Base-by-base conservation (phyloP, 768 basidiomycete species). In the Termitomyces sp. region DNA sequence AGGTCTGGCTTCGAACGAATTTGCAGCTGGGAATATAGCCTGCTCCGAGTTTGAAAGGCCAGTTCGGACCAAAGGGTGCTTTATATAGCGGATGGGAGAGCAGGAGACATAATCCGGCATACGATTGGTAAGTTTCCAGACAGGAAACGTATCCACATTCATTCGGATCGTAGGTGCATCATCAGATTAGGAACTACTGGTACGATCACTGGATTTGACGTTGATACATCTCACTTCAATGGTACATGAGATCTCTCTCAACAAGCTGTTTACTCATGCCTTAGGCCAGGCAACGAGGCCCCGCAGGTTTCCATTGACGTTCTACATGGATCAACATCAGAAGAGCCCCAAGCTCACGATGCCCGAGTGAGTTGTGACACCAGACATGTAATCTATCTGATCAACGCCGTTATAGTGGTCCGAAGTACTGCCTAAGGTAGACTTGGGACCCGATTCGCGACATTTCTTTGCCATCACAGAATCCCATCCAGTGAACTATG, bases 61-160 rank as follows among this genome's bases (percentile, higher is more conserved):
- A 94, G 63, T 99, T 94, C 64, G 96, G 96, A 7, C 91, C 94
- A 3, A 96, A 94, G 42, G 97, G 97, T 23, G 96, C 96, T 0
- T 72, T 98, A 23, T 98, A 80, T 70, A 91, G 87, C 61, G 97
- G 95, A 53, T 99, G 97, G 97, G 97, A 99, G 70, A 81, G 80
- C 28, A 76, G 94, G 42, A 75, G 97, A 62, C 97, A 99, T 70
- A 98, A 97, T 70, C 84, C 89, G 1, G 66, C 78, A 1, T 83
- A 86, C 64, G 97, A 99, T 69, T 98, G 97, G 96, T 93, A 62
- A 50, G 46, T 52, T 17, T 37, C 28, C 15, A 35, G n/a, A 40
- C 30, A 37, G 17, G 35, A 38, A 41, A 50, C 14, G 49, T 17
- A 33, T 9, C 44, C 35, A 48, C 15, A 26, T 30, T 35, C 45